Evolutionary conservation across 352 stramenopile genomes (phyloP), one percentile per base, ranked within the genome.

Genomic region (Phytophthora constricta): DNA sequence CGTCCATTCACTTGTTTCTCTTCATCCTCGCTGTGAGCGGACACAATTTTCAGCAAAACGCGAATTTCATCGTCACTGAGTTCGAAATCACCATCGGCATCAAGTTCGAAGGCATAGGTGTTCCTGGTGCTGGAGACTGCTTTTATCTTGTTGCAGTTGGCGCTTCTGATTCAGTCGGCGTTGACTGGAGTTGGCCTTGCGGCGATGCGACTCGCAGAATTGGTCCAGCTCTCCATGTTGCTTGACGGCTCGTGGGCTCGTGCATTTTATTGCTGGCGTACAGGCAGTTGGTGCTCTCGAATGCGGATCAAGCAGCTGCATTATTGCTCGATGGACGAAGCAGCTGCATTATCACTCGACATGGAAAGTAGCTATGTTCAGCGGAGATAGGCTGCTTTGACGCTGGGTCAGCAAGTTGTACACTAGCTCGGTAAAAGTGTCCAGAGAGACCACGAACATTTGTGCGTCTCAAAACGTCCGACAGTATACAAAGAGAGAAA

Each of bases 161-260:
- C 39, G 62, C 28, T 60, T 65, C 23, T 60, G 60, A 31, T 70
- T 55, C 17, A 70, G 62, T 41, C 58, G 39, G 48, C 52, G 62
- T 60, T 70, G 55, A 49, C 62, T 70, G 39, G 48, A 60, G 55
- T 70, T 70, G 55, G 62, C 62, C 56, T 70, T 65, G 17, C 43
- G 58, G 9, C 54, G 62, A 37, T 70, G 62, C 37, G 56, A 56
- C 56, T 65, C 62, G 39, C 62, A 70, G 14, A 65, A 63, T 26
- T 70, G 59, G 34, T 85, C 76, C 42, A 80, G 68, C 11, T 80
- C 59, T 16, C 71, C 74, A 52, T 75, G 74, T 17, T 63, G 71
- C 58, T 86, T 84, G 41, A 77, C 10, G 0, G 68, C 68, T 2
- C 74, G 64, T 17, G 51, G 57, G 26, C 82, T 77, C 4, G 54